Conservation (phyloP, 2,329 filamentous ascomycete species). For the Paecilomyces sp. region DNA sequence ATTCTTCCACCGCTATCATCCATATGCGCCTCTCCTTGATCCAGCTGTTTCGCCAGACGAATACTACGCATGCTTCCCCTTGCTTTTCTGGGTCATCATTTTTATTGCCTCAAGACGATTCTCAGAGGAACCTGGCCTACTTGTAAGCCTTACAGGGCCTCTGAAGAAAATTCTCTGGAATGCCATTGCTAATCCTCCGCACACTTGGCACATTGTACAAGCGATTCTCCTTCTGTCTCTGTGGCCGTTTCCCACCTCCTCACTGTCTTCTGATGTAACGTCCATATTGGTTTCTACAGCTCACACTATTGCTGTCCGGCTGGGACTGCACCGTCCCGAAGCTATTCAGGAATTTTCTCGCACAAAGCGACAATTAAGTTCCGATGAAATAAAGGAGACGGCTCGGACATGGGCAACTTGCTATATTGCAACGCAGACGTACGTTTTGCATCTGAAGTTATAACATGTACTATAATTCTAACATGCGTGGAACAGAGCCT, state of each 20-base stretch:
- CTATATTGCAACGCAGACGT: slow-evolving; percentile 9
- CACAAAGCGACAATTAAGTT: slow-evolving; percentile 6
- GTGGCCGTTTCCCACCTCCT: slow-evolving; percentile 16
- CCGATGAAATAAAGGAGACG: slow-evolving; percentile 6
- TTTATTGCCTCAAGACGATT: slow-evolving; percentile 7
- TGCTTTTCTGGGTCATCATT: slow-evolving; percentile 10
- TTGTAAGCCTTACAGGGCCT: slow-evolving; percentile 2
- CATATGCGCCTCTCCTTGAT: background rate
- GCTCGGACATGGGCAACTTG: slow-evolving; percentile 14
- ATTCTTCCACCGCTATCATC: too few relatives aligned
- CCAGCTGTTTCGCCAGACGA: slow-evolving; percentile 2
- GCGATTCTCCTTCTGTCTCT: slow-evolving; percentile 13
- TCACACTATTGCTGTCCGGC: slow-evolving; percentile 10
- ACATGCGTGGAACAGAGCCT: too few relatives aligned
- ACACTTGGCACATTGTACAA: slow-evolving; percentile 12
- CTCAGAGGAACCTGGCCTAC: slow-evolving; percentile 5
- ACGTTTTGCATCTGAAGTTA: background rate
- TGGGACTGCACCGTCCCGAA: slow-evolving; percentile 15
- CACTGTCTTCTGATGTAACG: slow-evolving; percentile 9
- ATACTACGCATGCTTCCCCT: slow-evolving; percentile 3
- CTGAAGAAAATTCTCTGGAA: slow-evolving; percentile 9
- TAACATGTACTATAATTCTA: too few relatives aligned
- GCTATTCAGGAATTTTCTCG: slow-evolving; percentile 9
- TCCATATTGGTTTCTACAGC: slow-evolving; percentile 10
- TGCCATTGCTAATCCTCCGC: slow-evolving; percentile 10